These are phyloP conservation scores for Luffa aegyptiaca DNA, from an alignment of 306 rosid species.

Conservation along the genomic window DNA sequence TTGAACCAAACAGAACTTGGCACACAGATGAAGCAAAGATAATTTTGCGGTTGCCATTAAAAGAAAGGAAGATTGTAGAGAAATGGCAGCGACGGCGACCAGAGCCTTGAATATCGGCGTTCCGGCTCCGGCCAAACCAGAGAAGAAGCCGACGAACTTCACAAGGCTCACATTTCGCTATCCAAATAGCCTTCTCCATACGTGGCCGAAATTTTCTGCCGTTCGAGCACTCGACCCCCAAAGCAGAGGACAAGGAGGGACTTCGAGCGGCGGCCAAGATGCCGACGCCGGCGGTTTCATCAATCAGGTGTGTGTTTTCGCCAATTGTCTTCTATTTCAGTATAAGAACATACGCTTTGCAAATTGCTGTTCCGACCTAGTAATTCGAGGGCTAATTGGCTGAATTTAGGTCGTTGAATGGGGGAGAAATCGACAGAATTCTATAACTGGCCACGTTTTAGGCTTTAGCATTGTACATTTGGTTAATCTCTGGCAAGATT, in stretches of 20 bases:
- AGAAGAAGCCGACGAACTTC: slow-evolving; percentile 6
- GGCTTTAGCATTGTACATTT: background rate
- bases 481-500: background rate
- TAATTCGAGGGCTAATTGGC: background rate
- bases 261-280: background rate
- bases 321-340: background rate
- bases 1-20: background rate
- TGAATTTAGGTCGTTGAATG: background rate
- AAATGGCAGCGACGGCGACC: slow-evolving; percentile 12
- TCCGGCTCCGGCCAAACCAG: slow-evolving; percentile 13
- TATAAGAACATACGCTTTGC: background rate
- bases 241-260: slow-evolving; percentile 12
- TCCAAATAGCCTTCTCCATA: slow-evolving; percentile 18
- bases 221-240: slow-evolving; percentile 40
- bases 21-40: background rate
- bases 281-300: slow-evolving; percentile 1
- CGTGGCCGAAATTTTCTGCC: slow-evolving; percentile 5
- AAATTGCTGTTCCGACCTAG: background rate
- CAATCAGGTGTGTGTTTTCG: slow-evolving; percentile 23
- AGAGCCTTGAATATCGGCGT: slow-evolving; percentile 17
- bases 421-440: background rate
- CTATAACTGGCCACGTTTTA: background rate
- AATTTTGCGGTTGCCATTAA: background rate
- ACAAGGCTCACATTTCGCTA: slow-evolving; percentile 6
- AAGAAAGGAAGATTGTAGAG: background rate